These are phyloP conservation scores for Phytophthora palmivora DNA, from an alignment of 352 stramenopile genomes.

Conservation along the genomic window DNA sequence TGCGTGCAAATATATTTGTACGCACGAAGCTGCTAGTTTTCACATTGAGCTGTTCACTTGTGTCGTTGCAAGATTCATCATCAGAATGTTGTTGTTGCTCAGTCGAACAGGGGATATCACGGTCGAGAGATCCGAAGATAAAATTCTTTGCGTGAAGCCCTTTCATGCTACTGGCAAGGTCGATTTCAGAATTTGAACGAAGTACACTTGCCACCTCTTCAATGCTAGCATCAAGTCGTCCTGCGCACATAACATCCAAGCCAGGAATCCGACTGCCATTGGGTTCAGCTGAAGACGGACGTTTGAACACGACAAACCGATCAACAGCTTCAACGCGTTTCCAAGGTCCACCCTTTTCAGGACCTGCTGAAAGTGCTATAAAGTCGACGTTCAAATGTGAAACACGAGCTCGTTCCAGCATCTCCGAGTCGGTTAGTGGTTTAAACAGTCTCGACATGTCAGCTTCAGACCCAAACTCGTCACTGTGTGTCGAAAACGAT, in stretches of 20 bases:
- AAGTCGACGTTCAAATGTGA: conserved; percentile 33
- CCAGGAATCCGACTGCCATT: conserved; percentile 17
- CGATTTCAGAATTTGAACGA: conserved; percentile 17
- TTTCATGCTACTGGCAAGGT: conserved; percentile 36
- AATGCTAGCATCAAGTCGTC: conserved; percentile 34
- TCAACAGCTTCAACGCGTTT: conserved; percentile 29
- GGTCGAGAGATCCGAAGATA: conserved; percentile 45
- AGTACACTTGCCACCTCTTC: conserved; percentile 40
- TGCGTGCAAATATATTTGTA: conserved; percentile 34
- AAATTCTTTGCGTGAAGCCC: conserved; percentile 45
- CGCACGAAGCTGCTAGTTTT: conserved; percentile 48
- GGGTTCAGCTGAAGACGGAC: neutral
- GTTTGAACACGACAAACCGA: conserved; percentile 38
- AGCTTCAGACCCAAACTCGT: neutral
- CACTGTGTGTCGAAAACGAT: conserved; percentile 28
- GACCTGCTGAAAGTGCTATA: conserved; percentile 26
- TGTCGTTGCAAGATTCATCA: conserved; percentile 11
- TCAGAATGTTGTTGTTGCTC: conserved; percentile 1
- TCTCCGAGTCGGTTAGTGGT: conserved; percentile 17
- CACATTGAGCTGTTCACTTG: conserved; percentile 37
- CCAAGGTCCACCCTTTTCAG: conserved; percentile 27
- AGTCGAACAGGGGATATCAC: conserved; percentile 25
- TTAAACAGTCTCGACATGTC: conserved; percentile 4
- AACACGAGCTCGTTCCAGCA: conserved; percentile 34
- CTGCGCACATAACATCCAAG: conserved; percentile 42